Base-by-base conservation (phyloP, 306 rosid species). In the Ammopiptanthus mongolicus region DNA sequence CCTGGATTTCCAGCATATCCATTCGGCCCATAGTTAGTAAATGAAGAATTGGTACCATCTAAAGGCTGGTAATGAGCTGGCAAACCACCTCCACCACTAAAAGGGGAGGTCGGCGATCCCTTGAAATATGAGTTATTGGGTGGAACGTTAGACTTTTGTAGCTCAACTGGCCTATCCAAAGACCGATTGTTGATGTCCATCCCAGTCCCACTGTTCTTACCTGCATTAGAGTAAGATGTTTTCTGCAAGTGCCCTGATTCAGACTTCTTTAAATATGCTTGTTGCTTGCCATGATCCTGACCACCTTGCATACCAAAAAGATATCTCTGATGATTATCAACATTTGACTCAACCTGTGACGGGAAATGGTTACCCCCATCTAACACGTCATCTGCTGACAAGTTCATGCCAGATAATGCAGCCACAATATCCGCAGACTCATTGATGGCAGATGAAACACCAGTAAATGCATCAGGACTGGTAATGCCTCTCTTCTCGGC, bases 1-100 rank as follows among this genome's bases (percentile, higher is more conserved):
- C 92, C 87, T 6, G 95, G 96, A 88, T 87, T 91, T 73, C 88
- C 84, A 13, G 89, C 79, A 72, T 89, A 92, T 21, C 93, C 97
- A 71, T 90, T 74, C 65, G 86, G 15, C 67, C 92, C 92, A 66
- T 88, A 88, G 85, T 87, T 89, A 65, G 86, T 57, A 78, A 83
- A 90, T 64, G 96, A 74, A 1, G 91, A 71, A 80, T 90, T 91
- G 9, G 87, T 46, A 59, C 85, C 86, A 63, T 94, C 97, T 10
- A 91, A 34, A 72, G 86, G 82, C 85, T 90, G 98, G 77, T 84
- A 90, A 72, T 85, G 96, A 66, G 79, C 84, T 10, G 81, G 80
- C 29, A 84, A 65, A 78, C 80, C 78, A 71, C 90, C 91, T 73
- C 95, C 93, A 36, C 89, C 82, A 66, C 83, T 86, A 70, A 83